Conservation (phyloP, 495 filamentous ascomycete genomes). For the Pyrenopolyporus hunteri region DNA sequence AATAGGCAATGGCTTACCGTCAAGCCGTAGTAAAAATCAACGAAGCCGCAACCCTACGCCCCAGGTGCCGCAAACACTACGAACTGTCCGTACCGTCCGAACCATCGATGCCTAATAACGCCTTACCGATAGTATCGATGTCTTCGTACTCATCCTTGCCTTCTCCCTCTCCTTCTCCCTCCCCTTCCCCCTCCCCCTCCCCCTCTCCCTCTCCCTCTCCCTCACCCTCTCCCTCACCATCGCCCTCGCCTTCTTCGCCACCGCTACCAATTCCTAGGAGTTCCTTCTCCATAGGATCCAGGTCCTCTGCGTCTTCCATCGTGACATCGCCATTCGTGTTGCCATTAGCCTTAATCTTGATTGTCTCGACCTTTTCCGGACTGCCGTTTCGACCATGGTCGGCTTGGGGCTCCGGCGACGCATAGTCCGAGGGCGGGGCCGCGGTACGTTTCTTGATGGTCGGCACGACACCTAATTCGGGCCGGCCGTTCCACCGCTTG, state of each 20-base stretch:
- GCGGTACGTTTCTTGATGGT: conserved; percentile 45
- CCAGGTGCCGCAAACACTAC: conserved; percentile 2
- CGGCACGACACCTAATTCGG: conserved; percentile 52
- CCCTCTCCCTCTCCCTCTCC: conserved; percentile 44
- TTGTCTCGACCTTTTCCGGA: conserved; percentile 39
- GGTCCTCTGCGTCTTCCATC: conserved; percentile 56
- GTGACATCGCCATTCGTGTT: conserved; percentile 45
- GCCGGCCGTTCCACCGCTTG: conserved; percentile 67
- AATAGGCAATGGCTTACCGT: neutral
- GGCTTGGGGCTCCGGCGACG: conserved; percentile 30
- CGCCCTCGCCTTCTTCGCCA: conserved; percentile 38
- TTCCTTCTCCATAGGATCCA: conserved; percentile 59
- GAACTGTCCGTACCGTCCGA: conserved; percentile 44
- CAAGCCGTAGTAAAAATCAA: neutral
- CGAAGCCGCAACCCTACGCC: neutral
- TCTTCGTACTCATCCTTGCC: conserved; percentile 53
- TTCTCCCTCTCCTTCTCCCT: conserved; percentile 46
- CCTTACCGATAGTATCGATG: conserved; percentile 61
- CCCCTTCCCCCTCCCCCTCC: conserved; percentile 40
- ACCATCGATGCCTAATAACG: conserved; percentile 53
- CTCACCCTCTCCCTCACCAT: conserved; percentile 38
- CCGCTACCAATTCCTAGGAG: conserved; percentile 54
- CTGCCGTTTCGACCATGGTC: conserved; percentile 26
- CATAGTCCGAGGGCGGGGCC: conserved; percentile 27
- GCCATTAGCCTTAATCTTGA: conserved; percentile 41